A percentile compares a stretch with the other conserved stretches of the same genome.
These are phyloP conservation scores for Backusella circina DNA, from an alignment of 192 early-diverging fungal genomes.

Conservation along the genomic window DNA sequence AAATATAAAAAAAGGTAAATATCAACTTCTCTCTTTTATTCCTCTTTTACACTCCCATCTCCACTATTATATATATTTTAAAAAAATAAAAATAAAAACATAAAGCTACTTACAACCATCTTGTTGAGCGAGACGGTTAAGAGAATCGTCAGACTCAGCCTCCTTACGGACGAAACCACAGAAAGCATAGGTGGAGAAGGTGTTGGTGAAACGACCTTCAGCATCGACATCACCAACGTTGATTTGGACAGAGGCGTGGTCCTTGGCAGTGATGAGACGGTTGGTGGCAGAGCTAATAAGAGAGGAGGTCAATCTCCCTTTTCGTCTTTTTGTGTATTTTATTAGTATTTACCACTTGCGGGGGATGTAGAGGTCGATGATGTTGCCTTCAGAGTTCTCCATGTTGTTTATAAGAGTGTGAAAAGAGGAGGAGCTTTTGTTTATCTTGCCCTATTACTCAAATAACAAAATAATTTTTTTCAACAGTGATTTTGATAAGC, in stretches of 20 bases:
- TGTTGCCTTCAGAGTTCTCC: slow-evolving; percentile 44
- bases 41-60: neutral
- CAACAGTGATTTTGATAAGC: neutral
- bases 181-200: slow-evolving; percentile 84
- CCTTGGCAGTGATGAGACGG: slow-evolving; percentile 96
- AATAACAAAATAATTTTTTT: slow-evolving; percentile 9
- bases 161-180: slow-evolving; percentile 87
- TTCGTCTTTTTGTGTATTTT: neutral
- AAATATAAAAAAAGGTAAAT: neutral
- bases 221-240: slow-evolving; percentile 93
- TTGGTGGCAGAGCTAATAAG: slow-evolving; percentile 87
- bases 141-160: slow-evolving; percentile 91
- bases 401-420: slow-evolving; percentile 21
- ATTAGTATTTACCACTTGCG: slow-evolving; percentile 86
- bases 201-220: slow-evolving; percentile 68
- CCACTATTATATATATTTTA: no score
- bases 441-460: neutral
- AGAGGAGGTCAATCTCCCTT: neutral
- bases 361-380: slow-evolving; percentile 89
- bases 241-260: slow-evolving; percentile 98
- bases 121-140: slow-evolving; percentile 88
- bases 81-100: no score
- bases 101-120: slow-evolving; percentile 63
- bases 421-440: slow-evolving; percentile 1
- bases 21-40: neutral